phyloP scores from a whole-genome alignment of 495 filamentous ascomycete species.

The Podospora conica region DNA sequence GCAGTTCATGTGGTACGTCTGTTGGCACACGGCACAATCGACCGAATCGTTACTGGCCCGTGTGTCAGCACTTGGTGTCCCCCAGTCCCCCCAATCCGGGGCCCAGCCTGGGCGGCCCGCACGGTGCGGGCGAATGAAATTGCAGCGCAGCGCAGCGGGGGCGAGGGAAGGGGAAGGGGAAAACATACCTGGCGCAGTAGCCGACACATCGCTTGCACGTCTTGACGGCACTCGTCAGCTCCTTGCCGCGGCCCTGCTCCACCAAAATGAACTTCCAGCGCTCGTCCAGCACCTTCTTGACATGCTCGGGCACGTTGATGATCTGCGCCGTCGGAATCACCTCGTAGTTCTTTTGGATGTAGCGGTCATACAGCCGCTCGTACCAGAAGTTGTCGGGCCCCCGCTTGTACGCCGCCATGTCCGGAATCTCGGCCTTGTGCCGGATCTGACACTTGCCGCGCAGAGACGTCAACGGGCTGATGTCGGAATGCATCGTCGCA shows the following conservation, averaged over 20 bases:
- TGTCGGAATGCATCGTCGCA: constrained; percentile 97
- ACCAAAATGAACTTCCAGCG: constrained; percentile 93
- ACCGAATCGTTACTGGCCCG: constrained; percentile 76
- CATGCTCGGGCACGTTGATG: constrained; percentile 89
- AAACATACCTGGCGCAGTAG: constrained; percentile 81
- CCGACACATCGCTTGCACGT: constrained; percentile 83
- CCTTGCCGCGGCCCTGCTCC: constrained; percentile 84
- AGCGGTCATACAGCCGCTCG: constrained; percentile 95
- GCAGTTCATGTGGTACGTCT: constrained; percentile 98
- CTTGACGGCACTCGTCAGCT: constrained; percentile 94
- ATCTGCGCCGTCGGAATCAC: constrained; percentile 87
- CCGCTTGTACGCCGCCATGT: constrained; percentile 79
- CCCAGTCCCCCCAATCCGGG: background rate
- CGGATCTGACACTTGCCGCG: constrained; percentile 87
- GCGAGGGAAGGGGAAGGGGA: constrained; percentile 3
- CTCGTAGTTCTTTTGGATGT: constrained; percentile 96
- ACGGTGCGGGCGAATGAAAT: constrained; percentile 6
- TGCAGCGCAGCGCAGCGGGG: background rate
- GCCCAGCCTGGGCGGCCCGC: constrained; percentile 1
- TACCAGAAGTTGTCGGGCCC: constrained; percentile 87
- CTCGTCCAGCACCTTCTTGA: constrained; percentile 92
- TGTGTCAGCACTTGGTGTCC: constrained; percentile 27
- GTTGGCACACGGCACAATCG: constrained; percentile 88
- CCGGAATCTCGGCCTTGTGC: constrained; percentile 78
- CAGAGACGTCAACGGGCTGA: constrained; percentile 82